Base-by-base conservation (phyloP, 2,329 filamentous ascomycete genomes). In the Ambrosiella cleistominuta region DNA sequence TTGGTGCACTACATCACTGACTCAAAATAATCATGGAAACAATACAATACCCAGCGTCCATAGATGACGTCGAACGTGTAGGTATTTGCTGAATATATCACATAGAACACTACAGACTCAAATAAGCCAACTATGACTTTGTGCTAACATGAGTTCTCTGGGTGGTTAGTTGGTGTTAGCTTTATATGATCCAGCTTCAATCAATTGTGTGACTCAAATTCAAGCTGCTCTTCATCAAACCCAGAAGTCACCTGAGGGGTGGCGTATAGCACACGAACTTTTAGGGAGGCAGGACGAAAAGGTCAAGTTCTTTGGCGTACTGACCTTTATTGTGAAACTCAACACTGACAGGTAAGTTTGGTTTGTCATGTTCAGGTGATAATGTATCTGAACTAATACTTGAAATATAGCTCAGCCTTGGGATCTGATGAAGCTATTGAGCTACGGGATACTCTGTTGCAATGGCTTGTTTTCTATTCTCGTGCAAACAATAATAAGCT, bases 271-370 rank as follows among this genome's bases (percentile, higher is more conserved):
- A 17, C 83, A 91, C 66, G 80, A 81, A 56, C 75, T 97, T 12
- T 73, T 96, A 9, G 74, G 74, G 55, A 81, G 80, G 61, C 72
- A 78, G 19, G 82, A 87, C 63, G 79, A 85, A 61, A 84, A 90
- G 65, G 81, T 93, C 63, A 85, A 86, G 63, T 97, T 97, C 70
- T 95, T 95, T 67, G 93, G 88, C 12, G 91, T 90, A 37, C 76
- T 96, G 60, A 97, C 91, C 0, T 85, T 96, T 63, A 94, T 88
- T 55, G 82, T 97, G 64, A 98, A 97, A 71, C 80, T 97, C 60
- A 96, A 97, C 67, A 85, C 83, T n/a, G 88, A 93, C 66, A 88
- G 83, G 85, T 86, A 72, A 62, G 74, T 60, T 55, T n/a, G n/a
- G 11, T 50, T 17, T 38, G 7, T 13, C 35, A n/a, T n/a, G 12